A percentile compares a stretch with the other conserved stretches of the same genome.
Evolutionary conservation across 495 filamentous ascomycete genomes (phyloP).

Genomic region (Trichoderma asperelloides): DNA sequence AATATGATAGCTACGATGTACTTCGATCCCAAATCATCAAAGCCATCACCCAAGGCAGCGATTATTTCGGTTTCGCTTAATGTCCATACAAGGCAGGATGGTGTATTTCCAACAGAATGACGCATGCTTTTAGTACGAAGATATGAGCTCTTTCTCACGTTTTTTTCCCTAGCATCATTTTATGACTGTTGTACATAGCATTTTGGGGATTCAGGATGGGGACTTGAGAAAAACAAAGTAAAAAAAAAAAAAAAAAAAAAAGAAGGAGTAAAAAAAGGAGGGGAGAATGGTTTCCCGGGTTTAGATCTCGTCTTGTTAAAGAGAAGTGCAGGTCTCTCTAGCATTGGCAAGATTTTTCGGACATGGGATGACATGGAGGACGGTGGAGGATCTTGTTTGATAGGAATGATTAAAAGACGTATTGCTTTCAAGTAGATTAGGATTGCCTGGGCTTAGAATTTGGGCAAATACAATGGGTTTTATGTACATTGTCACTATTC

Average conservation of each 20-base stretch:
- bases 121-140: background rate
- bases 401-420: background rate
- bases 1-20: constrained; percentile 93
- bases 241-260: background rate
- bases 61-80: constrained; percentile 97
- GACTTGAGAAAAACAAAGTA: background rate
- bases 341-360: background rate
- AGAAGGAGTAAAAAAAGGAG: background rate
- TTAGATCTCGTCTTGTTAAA: background rate
- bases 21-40: constrained; percentile 82
- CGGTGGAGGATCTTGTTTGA: background rate
- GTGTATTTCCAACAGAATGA: background rate
- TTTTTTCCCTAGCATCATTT: background rate
- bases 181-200: background rate
- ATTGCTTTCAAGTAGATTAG: constrained; percentile 3
- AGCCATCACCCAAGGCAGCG: constrained; percentile 89
- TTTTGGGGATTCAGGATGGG: background rate
- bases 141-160: background rate
- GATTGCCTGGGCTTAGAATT: background rate
- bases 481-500: background rate
- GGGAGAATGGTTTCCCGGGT: background rate
- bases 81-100: background rate
- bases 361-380: background rate
- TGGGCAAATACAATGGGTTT: background rate
- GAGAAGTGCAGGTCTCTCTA: constrained; percentile 3